These are phyloP conservation scores for Penicillium hordei DNA, from an alignment of 2,329 filamentous ascomycete genomes.

Conservation along the genomic window DNA sequence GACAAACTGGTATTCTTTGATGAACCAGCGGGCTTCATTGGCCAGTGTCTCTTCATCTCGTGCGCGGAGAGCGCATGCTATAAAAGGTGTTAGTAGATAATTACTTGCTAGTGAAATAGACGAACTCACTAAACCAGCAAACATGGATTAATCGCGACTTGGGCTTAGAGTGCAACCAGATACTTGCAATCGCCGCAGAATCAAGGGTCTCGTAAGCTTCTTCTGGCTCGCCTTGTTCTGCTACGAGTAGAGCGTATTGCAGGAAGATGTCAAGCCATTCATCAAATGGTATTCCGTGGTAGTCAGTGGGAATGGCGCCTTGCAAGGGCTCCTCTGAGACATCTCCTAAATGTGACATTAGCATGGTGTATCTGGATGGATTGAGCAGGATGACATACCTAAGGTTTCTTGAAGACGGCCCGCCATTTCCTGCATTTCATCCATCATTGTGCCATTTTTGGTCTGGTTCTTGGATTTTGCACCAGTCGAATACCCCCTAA, in stretches of 20 bases:
- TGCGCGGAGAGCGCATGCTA: conserved; percentile 77
- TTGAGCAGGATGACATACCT: conserved; percentile 27
- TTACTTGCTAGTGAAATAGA: not conserved
- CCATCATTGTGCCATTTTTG: conserved; percentile 40
- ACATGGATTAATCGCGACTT: conserved; percentile 72
- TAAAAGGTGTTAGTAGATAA: conserved; percentile 11
- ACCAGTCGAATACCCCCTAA: conserved; percentile 50
- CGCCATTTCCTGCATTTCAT: conserved; percentile 47
- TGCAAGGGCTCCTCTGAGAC: conserved; percentile 28
- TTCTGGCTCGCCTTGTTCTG: conserved; percentile 63
- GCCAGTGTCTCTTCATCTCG: conserved; percentile 76
- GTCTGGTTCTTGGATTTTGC: conserved; percentile 40
- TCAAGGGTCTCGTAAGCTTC: conserved; percentile 80
- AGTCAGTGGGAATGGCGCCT: conserved; percentile 52
- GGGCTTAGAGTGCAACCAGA: conserved; percentile 71
- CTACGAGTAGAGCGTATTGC: conserved; percentile 77
- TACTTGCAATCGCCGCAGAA: conserved; percentile 73
- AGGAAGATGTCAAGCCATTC: conserved; percentile 89
- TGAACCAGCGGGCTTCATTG: conserved; percentile 75
- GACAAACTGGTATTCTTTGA: conserved; percentile 75
- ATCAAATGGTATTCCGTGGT: conserved; percentile 76
- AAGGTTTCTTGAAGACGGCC: conserved; percentile 45
- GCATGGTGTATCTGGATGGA: not conserved
- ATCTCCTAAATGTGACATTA: conserved; percentile 24
- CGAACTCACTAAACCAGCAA: conserved; percentile 66